phyloP scores from a whole-genome alignment of 768 basidiomycete genomes.

The Cubamyces sp. region DNA sequence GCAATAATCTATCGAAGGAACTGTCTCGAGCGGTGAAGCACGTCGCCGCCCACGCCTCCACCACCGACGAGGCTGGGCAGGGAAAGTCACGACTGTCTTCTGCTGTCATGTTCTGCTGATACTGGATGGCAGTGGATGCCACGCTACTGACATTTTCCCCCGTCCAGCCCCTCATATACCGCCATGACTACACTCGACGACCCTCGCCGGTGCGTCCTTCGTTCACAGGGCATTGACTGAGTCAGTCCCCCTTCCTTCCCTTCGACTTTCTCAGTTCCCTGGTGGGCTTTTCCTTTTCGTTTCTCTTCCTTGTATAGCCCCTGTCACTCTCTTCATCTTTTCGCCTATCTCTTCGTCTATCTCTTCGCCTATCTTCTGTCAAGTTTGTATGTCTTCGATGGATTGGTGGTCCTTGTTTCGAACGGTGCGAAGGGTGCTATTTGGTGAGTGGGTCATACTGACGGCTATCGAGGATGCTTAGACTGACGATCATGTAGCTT shows the following conservation, averaged over 20 bases:
- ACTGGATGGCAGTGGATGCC: constrained; percentile 14
- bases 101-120: constrained; percentile 16
- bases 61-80: constrained; percentile 13
- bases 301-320: constrained; percentile 13
- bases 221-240: constrained; percentile 35
- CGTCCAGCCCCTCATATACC: constrained; percentile 23
- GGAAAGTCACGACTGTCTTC: constrained; percentile 19
- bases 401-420: constrained; percentile 34
- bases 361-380: background rate
- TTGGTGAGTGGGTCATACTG: constrained; percentile 26
- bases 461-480: background rate
- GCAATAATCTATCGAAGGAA: background rate
- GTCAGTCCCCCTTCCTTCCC: constrained; percentile 31
- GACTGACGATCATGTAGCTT: constrained; percentile 20
- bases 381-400: constrained; percentile 26
- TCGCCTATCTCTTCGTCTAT: too few species aligned
- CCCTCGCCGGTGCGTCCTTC: constrained; percentile 18
- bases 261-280: constrained; percentile 34
- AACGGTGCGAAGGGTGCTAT: constrained; percentile 26
- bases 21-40: constrained; percentile 10
- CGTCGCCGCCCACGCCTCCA: constrained; percentile 19
- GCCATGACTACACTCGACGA: background rate
- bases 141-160: constrained; percentile 16
- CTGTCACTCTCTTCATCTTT: constrained; percentile 12
- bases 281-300: constrained; percentile 29